Conservation (phyloP, 78 protist genomes). For the Pelomyxa schiedti region DNA sequence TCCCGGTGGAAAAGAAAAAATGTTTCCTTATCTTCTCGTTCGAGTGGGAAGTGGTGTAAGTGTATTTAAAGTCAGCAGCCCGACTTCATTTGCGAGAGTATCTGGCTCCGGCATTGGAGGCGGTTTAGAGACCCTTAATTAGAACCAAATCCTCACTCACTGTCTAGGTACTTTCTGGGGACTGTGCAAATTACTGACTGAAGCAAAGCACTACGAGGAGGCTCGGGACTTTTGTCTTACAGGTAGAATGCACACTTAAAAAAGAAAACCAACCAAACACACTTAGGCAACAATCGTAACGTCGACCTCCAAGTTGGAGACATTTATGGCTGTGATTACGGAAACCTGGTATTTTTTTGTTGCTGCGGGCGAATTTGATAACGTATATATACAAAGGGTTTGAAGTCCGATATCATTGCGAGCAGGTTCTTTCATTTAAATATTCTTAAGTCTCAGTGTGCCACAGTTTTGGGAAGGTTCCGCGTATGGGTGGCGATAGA, state of each 20-base stretch:
- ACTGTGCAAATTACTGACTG: slow-evolving; percentile 58
- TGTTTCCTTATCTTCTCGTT: slow-evolving; percentile 76
- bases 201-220: slow-evolving; percentile 52
- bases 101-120: slow-evolving; percentile 89
- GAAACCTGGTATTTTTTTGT: slow-evolving; percentile 47
- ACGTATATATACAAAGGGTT: too few species aligned
- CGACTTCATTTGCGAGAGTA: slow-evolving; percentile 61
- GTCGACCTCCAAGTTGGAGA: slow-evolving; percentile 93
- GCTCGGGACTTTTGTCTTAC: slow-evolving; percentile 29
- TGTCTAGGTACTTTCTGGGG: slow-evolving; percentile 74
- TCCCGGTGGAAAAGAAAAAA: not conserved
- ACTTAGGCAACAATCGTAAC: slow-evolving; percentile 15
- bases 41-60: slow-evolving; percentile 86
- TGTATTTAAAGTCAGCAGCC: slow-evolving; percentile 56
- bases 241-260: slow-evolving; percentile 14
- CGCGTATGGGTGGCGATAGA: not conserved
- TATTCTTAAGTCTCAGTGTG: not conserved
- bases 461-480: slow-evolving; percentile 30
- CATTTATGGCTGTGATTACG: slow-evolving; percentile 83
- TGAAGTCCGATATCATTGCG: slow-evolving; percentile 58
- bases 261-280: not conserved
- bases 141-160: not conserved
- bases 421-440: slow-evolving; percentile 8
- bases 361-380: too few species aligned
- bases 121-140: slow-evolving; percentile 23